These are phyloP conservation scores for Lumnitzera littorea DNA, from an alignment of 345 rosid genomes.

Conservation along the genomic window DNA sequence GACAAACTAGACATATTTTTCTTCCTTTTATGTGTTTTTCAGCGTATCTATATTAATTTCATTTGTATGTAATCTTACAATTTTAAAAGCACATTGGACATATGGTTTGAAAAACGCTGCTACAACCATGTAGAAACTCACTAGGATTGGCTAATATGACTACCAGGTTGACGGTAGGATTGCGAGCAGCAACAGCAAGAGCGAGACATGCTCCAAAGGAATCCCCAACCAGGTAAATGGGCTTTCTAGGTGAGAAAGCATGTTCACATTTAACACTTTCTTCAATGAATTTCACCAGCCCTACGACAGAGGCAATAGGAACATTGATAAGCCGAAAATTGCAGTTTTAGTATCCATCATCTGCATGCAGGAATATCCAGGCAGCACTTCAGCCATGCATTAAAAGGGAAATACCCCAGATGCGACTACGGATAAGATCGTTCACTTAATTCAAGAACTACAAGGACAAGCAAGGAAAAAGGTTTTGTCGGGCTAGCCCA, in stretches of 20 bases:
- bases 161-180: constrained; percentile 17
- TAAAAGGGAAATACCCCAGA: too few species aligned
- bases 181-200: constrained; percentile 11
- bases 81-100: neutral
- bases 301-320: constrained; percentile 22
- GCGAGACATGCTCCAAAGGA: constrained; percentile 93
- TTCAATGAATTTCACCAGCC: constrained; percentile 54
- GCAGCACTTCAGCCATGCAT: too few species aligned
- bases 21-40: too few species aligned
- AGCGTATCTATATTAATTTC: too few species aligned
- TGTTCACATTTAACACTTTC: constrained; percentile 48
- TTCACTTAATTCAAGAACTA: too few species aligned
- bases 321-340: neutral
- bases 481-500: too few species aligned
- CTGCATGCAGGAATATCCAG: neutral
- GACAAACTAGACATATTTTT: neutral
- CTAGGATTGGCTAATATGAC: constrained; percentile 72
- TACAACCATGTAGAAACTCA: constrained; percentile 20
- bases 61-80: neutral
- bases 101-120: neutral
- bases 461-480: too few species aligned
- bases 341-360: neutral
- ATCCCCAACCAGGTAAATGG: constrained; percentile 83
- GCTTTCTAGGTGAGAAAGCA: constrained; percentile 48
- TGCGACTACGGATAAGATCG: too few species aligned